Evolutionary conservation across 257 asterid genomes (phyloP).

Genomic region (Ehretia macrophylla): DNA sequence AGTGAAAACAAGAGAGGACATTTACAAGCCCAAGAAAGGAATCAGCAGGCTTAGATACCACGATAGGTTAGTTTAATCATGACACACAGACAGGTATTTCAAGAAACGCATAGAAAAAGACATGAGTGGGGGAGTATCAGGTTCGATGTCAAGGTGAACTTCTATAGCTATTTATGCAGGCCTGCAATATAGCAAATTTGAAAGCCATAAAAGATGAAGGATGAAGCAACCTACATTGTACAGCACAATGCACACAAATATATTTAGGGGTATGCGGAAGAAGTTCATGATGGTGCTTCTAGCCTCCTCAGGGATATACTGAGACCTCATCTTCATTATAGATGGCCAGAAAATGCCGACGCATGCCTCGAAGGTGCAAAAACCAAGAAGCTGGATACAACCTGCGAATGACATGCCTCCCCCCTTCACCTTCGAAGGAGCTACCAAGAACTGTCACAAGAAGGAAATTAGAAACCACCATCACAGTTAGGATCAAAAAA

Average conservation of each 20-base stretch:
- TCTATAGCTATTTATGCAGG: not conserved
- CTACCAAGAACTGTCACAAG: constrained; percentile 56
- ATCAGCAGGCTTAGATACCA: no score
- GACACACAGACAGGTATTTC: no score
- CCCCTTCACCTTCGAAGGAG: constrained; percentile 58
- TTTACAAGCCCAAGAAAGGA: no score
- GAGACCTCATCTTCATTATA: constrained; percentile 99
- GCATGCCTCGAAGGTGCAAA: constrained; percentile 87
- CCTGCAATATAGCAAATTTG: not conserved
- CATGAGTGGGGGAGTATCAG: no score
- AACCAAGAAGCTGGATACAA: constrained; percentile 84
- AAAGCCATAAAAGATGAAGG: not conserved
- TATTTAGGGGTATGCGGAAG: constrained; percentile 92
- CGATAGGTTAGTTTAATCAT: no score
- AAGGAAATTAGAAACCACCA: constrained; percentile 6
- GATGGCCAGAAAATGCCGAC: constrained; percentile 99
- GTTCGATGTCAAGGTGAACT: not conserved
- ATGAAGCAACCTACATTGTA: constrained; percentile 63
- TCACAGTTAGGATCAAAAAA: not conserved
- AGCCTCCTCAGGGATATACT: constrained; percentile 96
- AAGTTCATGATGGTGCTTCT: constrained; percentile 98
- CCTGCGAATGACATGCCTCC: constrained; percentile 77
- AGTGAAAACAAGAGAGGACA: no score
- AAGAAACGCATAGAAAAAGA: no score
- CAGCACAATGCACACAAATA: constrained; percentile 89